Evolutionary conservation across 805 yeast genomes (phyloP).

Genomic region (Wickerhamiella dianesei): DNA sequence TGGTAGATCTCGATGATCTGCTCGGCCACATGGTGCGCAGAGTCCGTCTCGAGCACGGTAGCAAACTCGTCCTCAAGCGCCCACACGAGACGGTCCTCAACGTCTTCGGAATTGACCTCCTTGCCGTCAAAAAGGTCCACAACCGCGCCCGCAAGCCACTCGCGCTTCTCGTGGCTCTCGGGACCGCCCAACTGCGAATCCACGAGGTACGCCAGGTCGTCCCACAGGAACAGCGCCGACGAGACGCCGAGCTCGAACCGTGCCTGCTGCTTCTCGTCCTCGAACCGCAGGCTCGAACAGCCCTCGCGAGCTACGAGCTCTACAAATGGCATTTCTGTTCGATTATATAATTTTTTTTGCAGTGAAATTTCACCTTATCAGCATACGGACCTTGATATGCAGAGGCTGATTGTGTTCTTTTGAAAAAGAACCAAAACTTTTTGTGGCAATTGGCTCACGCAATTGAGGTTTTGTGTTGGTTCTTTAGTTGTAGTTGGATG

Average conservation of each 20-base stretch:
- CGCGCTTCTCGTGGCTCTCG: conserved; percentile 78
- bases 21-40: conserved; percentile 62
- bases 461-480: too few species aligned
- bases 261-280: conserved; percentile 55
- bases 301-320: conserved; percentile 9
- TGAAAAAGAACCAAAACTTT: too few species aligned
- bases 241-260: conserved; percentile 87
- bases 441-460: too few species aligned
- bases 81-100: conserved; percentile 73
- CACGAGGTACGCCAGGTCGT: conserved; percentile 75
- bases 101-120: conserved; percentile 58
- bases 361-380: background rate
- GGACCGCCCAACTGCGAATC: conserved; percentile 95
- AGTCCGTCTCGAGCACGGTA: conserved; percentile 74
- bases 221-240: conserved; percentile 86
- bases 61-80: conserved; percentile 96
- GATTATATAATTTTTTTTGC: background rate
- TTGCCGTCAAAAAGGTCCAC: conserved; percentile 58
- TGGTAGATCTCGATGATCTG: conserved; percentile 52
- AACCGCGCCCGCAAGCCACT: conserved; percentile 79
- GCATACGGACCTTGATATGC: too few species aligned
- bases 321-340: background rate
- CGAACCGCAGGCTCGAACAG: conserved; percentile 15
- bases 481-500: too few species aligned
- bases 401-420: too few species aligned